phyloP scores from a whole-genome alignment of 2,329 filamentous ascomycete species.

The Neopestalotiopsis rosae region DNA sequence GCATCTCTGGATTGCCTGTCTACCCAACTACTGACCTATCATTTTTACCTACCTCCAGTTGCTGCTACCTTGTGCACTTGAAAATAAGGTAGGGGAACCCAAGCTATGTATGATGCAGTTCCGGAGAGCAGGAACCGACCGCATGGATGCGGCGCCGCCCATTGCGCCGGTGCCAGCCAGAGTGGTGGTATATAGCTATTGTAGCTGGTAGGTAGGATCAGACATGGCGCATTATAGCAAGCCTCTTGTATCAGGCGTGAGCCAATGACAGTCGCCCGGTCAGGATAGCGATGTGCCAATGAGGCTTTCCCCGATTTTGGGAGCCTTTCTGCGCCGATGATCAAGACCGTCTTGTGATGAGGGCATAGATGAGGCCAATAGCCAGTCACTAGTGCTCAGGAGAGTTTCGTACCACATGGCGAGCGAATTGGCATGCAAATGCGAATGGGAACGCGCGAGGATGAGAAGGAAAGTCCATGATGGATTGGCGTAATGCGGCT shows the following conservation, averaged over 20 bases:
- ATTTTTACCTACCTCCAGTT: too few species aligned
- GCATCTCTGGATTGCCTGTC: too few species aligned
- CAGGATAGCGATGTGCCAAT: background rate
- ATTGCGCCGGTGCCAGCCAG: background rate
- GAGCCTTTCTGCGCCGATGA: background rate
- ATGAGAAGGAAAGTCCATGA: background rate
- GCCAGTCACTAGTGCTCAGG: background rate
- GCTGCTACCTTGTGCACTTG: background rate
- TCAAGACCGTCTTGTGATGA: background rate
- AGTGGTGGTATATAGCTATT: background rate
- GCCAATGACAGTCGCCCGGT: background rate
- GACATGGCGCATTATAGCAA: background rate
- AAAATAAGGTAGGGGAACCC: background rate
- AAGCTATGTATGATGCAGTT: background rate
- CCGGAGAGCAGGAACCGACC: background rate
- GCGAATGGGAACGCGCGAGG: background rate
- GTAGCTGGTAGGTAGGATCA: background rate
- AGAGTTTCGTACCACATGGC: background rate
- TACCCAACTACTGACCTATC: too few species aligned
- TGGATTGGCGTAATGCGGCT: background rate
- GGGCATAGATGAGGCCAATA: background rate
- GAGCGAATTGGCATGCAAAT: background rate
- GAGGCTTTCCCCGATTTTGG: background rate
- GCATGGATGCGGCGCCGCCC: background rate
- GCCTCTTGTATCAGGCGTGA: background rate